These are phyloP conservation scores for Toxicodendron radicans DNA, from an alignment of 345 rosid genomes.

Conservation along the genomic window DNA sequence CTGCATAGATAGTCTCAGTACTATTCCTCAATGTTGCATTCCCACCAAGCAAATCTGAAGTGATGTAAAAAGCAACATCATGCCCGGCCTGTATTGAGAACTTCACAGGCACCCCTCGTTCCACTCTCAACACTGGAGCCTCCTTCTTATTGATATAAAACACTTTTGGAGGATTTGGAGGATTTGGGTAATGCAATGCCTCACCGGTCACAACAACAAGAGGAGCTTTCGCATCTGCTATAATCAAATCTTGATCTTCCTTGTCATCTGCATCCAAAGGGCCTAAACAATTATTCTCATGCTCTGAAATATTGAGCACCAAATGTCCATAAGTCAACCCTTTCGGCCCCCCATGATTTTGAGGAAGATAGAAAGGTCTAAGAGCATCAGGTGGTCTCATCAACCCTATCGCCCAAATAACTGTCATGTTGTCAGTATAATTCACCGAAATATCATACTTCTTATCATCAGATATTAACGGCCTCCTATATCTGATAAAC, in stretches of 20 bases:
- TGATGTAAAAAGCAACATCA: constrained; percentile 70
- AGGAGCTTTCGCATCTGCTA: constrained; percentile 51
- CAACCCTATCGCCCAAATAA: constrained; percentile 93
- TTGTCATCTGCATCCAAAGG: constrained; percentile 68
- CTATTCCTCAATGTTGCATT: constrained; percentile 80
- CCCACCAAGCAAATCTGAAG: constrained; percentile 90
- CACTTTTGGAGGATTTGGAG: constrained; percentile 64
- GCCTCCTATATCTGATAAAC: constrained; percentile 74
- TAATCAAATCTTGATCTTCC: constrained; percentile 70
- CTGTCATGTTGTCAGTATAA: constrained; percentile 44
- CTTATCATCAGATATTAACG: constrained; percentile 54
- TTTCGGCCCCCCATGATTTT: constrained; percentile 69
- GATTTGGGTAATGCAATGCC: constrained; percentile 59
- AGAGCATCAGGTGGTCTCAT: constrained; percentile 81
- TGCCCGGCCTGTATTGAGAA: constrained; percentile 73
- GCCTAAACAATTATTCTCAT: constrained; percentile 55
- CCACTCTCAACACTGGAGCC: constrained; percentile 70
- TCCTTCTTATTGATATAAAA: constrained; percentile 72
- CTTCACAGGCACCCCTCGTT: constrained; percentile 70
- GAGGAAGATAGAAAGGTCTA: constrained; percentile 82
- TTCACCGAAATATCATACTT: constrained; percentile 79
- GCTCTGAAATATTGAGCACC: constrained; percentile 47
- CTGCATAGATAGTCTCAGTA: constrained; percentile 78
- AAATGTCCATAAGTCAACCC: constrained; percentile 46
- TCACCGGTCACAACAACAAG: constrained; percentile 50